Evolutionary conservation across 1,284 basidiomycete genomes (phyloP), one percentile per base, ranked within the genome.

Genomic region (Hemileia vastatrix): DNA sequence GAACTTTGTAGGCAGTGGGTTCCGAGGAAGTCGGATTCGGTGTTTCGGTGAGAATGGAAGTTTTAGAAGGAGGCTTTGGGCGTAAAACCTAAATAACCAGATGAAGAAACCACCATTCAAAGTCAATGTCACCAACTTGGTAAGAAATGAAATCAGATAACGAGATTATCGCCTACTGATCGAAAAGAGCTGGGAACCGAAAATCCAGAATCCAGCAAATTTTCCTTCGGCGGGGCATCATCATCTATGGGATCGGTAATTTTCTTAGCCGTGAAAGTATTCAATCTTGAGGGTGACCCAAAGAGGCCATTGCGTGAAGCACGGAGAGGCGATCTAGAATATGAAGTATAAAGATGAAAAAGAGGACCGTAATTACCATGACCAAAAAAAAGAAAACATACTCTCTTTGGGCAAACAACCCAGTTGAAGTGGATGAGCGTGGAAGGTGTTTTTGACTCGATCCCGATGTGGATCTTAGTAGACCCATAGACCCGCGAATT

Each of bases 381-480:
- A 44, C 18, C 15, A 43, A 9, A 45, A 15, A 15, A 1, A 47
- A 6, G 36, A 44, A n/a, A 9, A 33, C 57, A 11, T 11, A 60
- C 57, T 60, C 57, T 60, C 53, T 60, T 18, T 40, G 51, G 40
- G 57, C 57, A 47, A 60, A 60, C 9, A 60, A 19, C 31, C 57
- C 57, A 40, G 50, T 44, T 11, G n/a, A 15, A 45, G 50, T 50
- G 1, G 57, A 54, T 43, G 32, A 36, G 11, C 57, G 57, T 18
- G 52, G 53, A n/a, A 50, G 36, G 43, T 40, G 44, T 53, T 53
- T 60, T 2, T 36, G 45, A 31, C 33, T 27, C 24, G 57, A 60
- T 24, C 49, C 57, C 27, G 31, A 23, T 9, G 36, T 50, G n/a
- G 57, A 43, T n/a, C n/a, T n/a, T n/a, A n/a, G n/a, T n/a, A n/a